Conservation (phyloP, 495 filamentous ascomycete species). For the Trichoderma gamsii region DNA sequence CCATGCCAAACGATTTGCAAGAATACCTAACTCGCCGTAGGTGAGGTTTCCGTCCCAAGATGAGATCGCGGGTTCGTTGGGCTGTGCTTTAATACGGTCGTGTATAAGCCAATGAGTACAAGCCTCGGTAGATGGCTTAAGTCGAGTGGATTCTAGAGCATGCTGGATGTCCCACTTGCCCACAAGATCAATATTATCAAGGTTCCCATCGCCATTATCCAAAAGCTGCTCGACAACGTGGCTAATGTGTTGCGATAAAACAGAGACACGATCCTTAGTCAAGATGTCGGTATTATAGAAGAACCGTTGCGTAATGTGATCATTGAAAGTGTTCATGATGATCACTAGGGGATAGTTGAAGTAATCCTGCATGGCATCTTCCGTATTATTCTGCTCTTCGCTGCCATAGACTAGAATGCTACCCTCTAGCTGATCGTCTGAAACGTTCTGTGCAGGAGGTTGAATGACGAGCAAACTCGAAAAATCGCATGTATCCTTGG, state of each 20-base stretch:
- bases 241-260: not conserved
- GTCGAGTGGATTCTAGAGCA: not conserved
- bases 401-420: not conserved
- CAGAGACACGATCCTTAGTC: not conserved
- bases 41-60: conserved; percentile 53
- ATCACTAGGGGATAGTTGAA: conserved; percentile 15
- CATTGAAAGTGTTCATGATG: not conserved
- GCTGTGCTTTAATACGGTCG: conserved; percentile 20
- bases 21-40: conserved; percentile 41
- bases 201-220: not conserved
- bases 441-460: not conserved
- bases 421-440: not conserved
- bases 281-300: not conserved
- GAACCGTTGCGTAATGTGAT: conserved; percentile 2
- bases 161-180: conserved; percentile 2
- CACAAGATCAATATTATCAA: not conserved
- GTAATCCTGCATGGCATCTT: conserved; percentile 13
- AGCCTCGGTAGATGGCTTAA: conserved; percentile 19
- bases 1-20: conserved; percentile 39
- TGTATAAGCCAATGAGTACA: conserved; percentile 26
- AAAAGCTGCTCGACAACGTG: not conserved
- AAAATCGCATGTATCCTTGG: conserved; percentile 32
- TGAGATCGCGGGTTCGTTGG: conserved; percentile 22
- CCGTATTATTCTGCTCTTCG: not conserved
- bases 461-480: conserved; percentile 37